Base-by-base conservation (phyloP, 768 basidiomycete species). In the Multifurca ochricompacta region DNA sequence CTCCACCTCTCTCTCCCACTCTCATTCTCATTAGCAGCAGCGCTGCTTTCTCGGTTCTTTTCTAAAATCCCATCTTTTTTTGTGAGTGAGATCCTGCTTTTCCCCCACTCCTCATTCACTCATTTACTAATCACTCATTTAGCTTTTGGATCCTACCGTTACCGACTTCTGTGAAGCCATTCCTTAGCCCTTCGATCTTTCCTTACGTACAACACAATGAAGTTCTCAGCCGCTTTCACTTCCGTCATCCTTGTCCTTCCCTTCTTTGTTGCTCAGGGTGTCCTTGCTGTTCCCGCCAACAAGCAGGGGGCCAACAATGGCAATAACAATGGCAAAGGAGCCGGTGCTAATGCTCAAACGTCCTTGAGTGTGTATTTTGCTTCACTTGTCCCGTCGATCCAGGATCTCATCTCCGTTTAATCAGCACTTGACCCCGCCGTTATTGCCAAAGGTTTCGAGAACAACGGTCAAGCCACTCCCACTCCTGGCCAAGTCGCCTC, bases 401-500 rank as follows among this genome's bases (percentile, higher is more conserved):
- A 21, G 18, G 13, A 35, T 37, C 8, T 47, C 7, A 49, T 16
- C 25, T 27, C 14, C 14, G 13, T 25, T 28, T 13, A 5, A 37
- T n/a, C 27, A 69, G 68, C 72, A 10, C 74, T 81, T 40, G 62
- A 73, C 28, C 68, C 76, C 35, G 68, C 67, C 3, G 76, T 85
- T 23, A 72, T 87, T 53, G 78, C 79, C 11, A 57, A 63, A 4
- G 77, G 78, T n/a, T 82, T 85, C 54, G 73, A 69, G 14, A 69
- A 79, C 42, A 65, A 80, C 56, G 86, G 85, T 19, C 67, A 71
- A 56, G 59, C 62, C 14, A 49, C 55, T 25, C 58, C 70, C 0
- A 60, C 62, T 1, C 56, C 73, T 49, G 80, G 79, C 27, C 74
- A 82, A 66, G 74, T 75, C 21, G 70, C 80, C 13, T 83, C 81